These are phyloP conservation scores for Arachnomyces sp. DNA, from an alignment of 2,329 filamentous ascomycete species.

Conservation along the genomic window DNA sequence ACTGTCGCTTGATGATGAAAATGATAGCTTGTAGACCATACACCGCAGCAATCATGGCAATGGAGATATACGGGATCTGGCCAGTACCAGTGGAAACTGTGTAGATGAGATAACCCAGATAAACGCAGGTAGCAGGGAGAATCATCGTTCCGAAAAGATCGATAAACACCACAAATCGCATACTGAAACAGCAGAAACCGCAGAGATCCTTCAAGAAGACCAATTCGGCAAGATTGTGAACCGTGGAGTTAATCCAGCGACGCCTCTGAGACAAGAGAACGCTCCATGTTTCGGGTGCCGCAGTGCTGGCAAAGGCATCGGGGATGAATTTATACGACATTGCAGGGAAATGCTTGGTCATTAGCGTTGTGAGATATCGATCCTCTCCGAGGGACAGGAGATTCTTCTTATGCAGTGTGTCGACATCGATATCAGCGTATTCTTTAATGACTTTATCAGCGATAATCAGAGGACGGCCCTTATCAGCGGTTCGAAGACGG, in stretches of 20 bases:
- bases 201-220: conserved; percentile 88
- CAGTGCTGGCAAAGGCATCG: conserved; percentile 86
- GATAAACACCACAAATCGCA: conserved; percentile 93
- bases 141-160: conserved; percentile 90
- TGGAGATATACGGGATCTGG: conserved; percentile 75
- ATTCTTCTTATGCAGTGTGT: conserved; percentile 94
- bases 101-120: conserved; percentile 84
- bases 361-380: conserved; percentile 91
- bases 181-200: conserved; percentile 97
- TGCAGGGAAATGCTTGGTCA: conserved; percentile 93
- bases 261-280: conserved; percentile 94
- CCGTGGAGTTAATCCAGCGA: conserved; percentile 98
- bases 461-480: conserved; percentile 89
- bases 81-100: conserved; percentile 58
- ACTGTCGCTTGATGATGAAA: conserved; percentile 93
- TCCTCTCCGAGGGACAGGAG: conserved; percentile 88
- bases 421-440: conserved; percentile 80
- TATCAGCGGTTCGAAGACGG: conserved; percentile 84
- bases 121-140: conserved; percentile 78
- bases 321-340: conserved; percentile 97
- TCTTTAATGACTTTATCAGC: conserved; percentile 79
- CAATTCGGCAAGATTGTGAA: conserved; percentile 90
- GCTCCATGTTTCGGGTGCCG: conserved; percentile 87
- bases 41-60: conserved; percentile 80
- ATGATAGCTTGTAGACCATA: conserved; percentile 95